Evolutionary conservation across 1,139 yeast genomes (phyloP).

Genomic region (Geotrichum carabidarum): DNA sequence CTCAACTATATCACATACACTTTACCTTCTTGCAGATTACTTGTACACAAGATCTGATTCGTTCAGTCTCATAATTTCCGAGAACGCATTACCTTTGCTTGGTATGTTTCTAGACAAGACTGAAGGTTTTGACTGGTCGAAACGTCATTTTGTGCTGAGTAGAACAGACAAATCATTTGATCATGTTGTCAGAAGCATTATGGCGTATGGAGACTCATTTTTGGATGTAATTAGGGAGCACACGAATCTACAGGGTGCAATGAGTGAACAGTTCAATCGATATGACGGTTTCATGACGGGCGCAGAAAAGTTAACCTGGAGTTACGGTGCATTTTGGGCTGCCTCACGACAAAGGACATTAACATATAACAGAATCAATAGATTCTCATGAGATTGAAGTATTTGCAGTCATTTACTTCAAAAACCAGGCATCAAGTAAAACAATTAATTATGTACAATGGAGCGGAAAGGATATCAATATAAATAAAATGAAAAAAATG

Average conservation of each 20-base stretch:
- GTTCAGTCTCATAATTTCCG: constrained; percentile 32
- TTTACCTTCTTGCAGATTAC: constrained; percentile 39
- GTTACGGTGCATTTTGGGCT: constrained; percentile 74
- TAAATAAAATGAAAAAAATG: not conserved
- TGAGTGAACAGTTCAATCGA: constrained; percentile 86
- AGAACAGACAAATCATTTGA: constrained; percentile 22
- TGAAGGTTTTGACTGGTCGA: constrained; percentile 20
- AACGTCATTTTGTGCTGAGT: not conserved
- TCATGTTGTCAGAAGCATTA: constrained; percentile 23
- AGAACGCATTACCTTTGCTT: constrained; percentile 28
- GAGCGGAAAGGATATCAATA: not conserved
- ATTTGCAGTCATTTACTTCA: not conserved
- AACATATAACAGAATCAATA: constrained; percentile 1
- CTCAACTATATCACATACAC: constrained; percentile 65
- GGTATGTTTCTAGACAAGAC: constrained; percentile 24
- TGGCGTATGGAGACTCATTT: constrained; percentile 66
- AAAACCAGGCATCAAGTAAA: not conserved
- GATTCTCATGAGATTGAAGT: not conserved
- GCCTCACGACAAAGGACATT: constrained; percentile 45
- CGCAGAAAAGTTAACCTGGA: constrained; percentile 85
- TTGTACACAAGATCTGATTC: constrained; percentile 37
- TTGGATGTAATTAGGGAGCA: constrained; percentile 67
- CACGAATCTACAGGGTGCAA: constrained; percentile 63
- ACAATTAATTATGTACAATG: constrained; percentile 3
- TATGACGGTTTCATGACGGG: constrained; percentile 84